Base-by-base conservation (phyloP, 2,329 filamentous ascomycete species). In the Aschersonia sp. region DNA sequence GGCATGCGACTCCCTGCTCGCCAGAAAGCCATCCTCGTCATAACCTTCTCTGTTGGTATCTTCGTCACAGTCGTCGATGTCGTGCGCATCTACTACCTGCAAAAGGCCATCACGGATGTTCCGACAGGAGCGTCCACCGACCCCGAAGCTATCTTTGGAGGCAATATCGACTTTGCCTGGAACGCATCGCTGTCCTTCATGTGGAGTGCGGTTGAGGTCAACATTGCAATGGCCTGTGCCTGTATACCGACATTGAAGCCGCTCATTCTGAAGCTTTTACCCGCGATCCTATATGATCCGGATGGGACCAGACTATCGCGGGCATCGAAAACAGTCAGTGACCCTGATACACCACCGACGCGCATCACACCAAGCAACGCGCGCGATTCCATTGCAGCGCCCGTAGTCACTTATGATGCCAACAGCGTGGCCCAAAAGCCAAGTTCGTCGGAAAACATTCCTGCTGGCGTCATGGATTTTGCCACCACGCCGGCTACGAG, bases 201-300 rank as follows among this genome's bases (percentile, higher is more conserved):
- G 85, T 97, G 89, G 90, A 90, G 85, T 12, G 84, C 83, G 10
- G 80, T 95, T 47, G 89, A 95, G 62, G 87, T 95, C 58, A 92
- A 94, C 54, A 72, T 94, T 1, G 89, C 87, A 14, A 88, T 95
- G 55, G 83, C 88, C 53, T 94, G 87, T 59, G 89, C 84, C 41
- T 95, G 88, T 56, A 84, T 95, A n/a, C 90, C 90, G 7, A 90
- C 84, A 0, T 68, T 95, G 51, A 95, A 95, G 60, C 89, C 90
- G 1, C 69, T 97, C 6, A 80, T 90, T 48, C 77, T 85, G 53
- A 72, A 72, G 50, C 70, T 79, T 46, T 63, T 79, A n/a, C 76
- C 76, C 2, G 62, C 68, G 22, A 75, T 79, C 66, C 59, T 79
- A 8, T 62, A 76, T 51, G 73, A 77, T 48, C 71, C 71, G 0